Evolutionary conservation across 106 monocot species (phyloP), one percentile per base, ranked within the genome.

Genomic region (Allium fistulosum): DNA sequence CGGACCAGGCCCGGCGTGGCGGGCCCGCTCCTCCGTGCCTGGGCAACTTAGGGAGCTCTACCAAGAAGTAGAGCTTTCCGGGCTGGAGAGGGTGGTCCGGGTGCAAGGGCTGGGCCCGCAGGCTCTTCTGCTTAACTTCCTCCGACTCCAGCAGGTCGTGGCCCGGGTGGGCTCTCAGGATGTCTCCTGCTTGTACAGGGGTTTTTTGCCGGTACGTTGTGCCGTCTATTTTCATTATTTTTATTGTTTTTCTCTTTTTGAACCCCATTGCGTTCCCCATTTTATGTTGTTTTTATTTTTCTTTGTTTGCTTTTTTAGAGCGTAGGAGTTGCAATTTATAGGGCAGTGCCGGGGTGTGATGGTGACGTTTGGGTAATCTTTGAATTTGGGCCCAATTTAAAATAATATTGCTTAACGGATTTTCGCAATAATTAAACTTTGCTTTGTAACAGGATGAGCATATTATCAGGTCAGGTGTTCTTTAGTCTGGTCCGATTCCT

Each of bases 1-100:
- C 89, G 14, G 85, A 85, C 80, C 75, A 78, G 0, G 87, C 77
- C 17, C 87, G 7, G 27, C 80, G 68, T 0, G 82, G 74, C 13
- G 17, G 53, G 17, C 59, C 47, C 11, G 10, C 17, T 6, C 76
- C 61, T 49, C 48, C 51, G 75, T 66, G 45, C 37, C 76, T 18
- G 26, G 50, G 79, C 17, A 61, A 58, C 9, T 69, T 46, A 14
- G 87, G 87, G 46, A 80, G 80, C 58, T 74, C 62, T 2, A 77
- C 63, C 12, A 77, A 53, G 74, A 80, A 75, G 67, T 77, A 80
- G 66, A 77, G 74, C 56, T 58, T 58, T 11, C 77, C 67, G 6
- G 74, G 66, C 59, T 57, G 58, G n/a, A 77, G 50, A 1, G 22
- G 62, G 14, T 46, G 66, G 48, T 64, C 72, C 6, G 76, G 50